Evolutionary conservation across 345 rosid species (phyloP), one percentile per base, ranked within the genome.

Genomic region (Punica granatum): DNA sequence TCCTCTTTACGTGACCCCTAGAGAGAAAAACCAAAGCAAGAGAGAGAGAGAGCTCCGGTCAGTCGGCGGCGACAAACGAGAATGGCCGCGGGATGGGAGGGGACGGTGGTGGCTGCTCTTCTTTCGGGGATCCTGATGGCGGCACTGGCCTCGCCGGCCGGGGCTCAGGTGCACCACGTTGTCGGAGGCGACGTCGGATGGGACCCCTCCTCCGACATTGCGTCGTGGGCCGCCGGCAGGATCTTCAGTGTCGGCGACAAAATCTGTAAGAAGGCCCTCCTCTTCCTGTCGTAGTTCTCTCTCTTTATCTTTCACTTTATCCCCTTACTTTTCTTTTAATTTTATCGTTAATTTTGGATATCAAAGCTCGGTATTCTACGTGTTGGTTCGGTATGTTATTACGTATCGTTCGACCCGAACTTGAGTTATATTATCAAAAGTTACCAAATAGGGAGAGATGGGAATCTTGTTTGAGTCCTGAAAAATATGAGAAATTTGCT

Each of bases 181-280:
- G 88, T 84, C 51, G 91, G 90, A 26, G 86, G 81, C 11, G 91
- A 88, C 43, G 85, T 86, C 6, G 94, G 94, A 8, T 88, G 94
- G 94, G 89, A 81, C 42, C 58, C 80, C 4, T 67, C 71, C 4
- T 54, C 73, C 31, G 80, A 78, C 51, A 49, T 82, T 23, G 78
- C 76, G 8, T 70, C 82, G 25, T 86, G 91, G 94, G 72, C 85
- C 63, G 69, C 78, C 66, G 79, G 75, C 18, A 81, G 76, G 72
- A 71, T 60, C 67, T 84, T 86, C 86, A 56, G 72, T 41, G 79
- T 82, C 54, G 94, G 94, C 58, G 90, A 88, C 68, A 79, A 70
- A 65, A 76, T 88, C 71, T 88, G 94, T 88, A 49, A 72, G 94
- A 58, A 33, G 44, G n/a, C 9, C 19, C 2, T 14, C 42, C 7